phyloP scores from a whole-genome alignment of 2,329 filamentous ascomycete genomes.

The Penicillium sp. region DNA sequence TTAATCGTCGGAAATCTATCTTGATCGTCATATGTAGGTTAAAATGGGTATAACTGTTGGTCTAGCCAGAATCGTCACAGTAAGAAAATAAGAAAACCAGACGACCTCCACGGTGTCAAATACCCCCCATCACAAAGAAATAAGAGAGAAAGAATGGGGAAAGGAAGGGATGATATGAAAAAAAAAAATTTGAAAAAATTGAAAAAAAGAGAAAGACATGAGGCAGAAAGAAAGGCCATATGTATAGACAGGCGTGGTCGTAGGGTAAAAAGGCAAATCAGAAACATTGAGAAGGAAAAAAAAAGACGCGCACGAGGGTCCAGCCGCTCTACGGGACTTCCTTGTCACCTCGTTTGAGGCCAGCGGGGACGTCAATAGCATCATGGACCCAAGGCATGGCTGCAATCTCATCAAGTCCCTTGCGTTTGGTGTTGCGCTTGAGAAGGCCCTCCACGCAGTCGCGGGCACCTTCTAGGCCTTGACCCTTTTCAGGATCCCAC shows the following conservation, averaged over 20 bases:
- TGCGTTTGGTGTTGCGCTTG: conserved; percentile 76
- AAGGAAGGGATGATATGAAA: neutral
- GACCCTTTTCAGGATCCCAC: conserved; percentile 69
- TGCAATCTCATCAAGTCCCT: conserved; percentile 70
- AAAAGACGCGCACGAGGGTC: neutral
- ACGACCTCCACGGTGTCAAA: conserved; percentile 9
- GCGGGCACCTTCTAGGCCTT: conserved; percentile 70
- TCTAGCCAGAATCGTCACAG: conserved; percentile 11
- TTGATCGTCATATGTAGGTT: neutral
- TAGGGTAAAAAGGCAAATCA: no score
- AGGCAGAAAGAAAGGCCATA: neutral
- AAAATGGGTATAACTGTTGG: conserved; percentile 17
- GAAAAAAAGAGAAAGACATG: conserved; percentile 1
- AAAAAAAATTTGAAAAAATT: no score
- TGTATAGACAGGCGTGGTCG: no score
- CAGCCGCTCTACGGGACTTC: conserved; percentile 44
- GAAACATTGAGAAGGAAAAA: no score
- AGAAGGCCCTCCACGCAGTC: conserved; percentile 79
- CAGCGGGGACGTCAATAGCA: conserved; percentile 66
- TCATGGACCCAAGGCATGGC: conserved; percentile 71
- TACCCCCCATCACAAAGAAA: conserved; percentile 13
- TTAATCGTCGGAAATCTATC: no score
- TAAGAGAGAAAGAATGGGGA: neutral
- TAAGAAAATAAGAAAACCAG: conserved; percentile 6
- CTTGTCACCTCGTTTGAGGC: conserved; percentile 53